Conservation (phyloP, 176 grass and related monocot genomes). For the Rhynchospora pubera region DNA sequence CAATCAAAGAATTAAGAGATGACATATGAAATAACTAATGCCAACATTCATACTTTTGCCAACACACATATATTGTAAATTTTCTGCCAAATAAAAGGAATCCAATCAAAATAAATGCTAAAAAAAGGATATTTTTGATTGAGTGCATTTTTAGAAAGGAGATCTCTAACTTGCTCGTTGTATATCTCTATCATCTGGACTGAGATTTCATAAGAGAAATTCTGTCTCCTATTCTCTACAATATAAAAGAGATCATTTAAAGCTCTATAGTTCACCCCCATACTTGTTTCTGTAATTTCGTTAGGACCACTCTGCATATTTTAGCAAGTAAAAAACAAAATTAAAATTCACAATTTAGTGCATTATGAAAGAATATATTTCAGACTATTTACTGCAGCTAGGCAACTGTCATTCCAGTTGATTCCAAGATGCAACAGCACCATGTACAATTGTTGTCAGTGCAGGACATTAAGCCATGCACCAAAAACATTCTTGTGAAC, state of each 20-base stretch:
- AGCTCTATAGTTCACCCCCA: conserved; percentile 95
- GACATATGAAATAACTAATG: not conserved
- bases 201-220: conserved; percentile 77
- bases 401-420: not conserved
- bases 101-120: not conserved
- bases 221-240: conserved; percentile 52
- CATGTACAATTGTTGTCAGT: not conserved
- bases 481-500: not conserved
- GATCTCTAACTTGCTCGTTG: conserved; percentile 97
- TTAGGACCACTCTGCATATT: conserved; percentile 70
- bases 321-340: not conserved
- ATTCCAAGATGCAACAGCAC: not conserved
- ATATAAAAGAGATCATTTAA: conserved; percentile 76
- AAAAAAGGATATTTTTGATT: conserved; percentile 95
- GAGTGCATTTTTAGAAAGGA: conserved; percentile 63
- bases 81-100: not conserved
- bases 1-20: not conserved
- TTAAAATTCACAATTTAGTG: conserved; percentile 1
- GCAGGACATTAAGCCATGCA: not conserved
- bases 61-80: not conserved
- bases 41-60: not conserved
- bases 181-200: conserved; percentile 98
- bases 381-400: not conserved
- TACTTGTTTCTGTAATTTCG: conserved; percentile 64
- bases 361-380: not conserved